Conservation (phyloP, 148 eudicot species). For the Pouteria glomerata region DNA sequence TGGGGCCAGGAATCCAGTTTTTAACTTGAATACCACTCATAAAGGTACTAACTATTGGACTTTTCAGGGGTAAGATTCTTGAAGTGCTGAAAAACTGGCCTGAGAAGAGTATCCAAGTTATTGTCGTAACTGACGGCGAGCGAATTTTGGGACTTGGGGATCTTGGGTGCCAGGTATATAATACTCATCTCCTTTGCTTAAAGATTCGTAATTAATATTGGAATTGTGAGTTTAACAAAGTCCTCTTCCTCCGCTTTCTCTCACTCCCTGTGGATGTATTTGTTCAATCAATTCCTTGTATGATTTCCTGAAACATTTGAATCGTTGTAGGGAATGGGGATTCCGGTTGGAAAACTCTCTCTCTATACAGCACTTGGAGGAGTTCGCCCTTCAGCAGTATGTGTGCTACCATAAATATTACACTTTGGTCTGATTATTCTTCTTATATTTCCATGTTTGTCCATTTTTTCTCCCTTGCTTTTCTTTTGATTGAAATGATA, state of each 20-base stretch:
- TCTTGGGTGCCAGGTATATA: conserved; percentile 86
- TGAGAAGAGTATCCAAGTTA: conserved; percentile 76
- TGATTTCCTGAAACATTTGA: conserved; percentile 8
- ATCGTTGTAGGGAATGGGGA: conserved; percentile 86
- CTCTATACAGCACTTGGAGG: conserved; percentile 95
- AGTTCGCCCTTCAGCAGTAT: conserved; percentile 92
- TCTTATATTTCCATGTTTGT: background rate
- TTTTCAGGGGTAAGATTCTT: conserved; percentile 75
- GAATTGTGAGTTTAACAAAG: background rate
- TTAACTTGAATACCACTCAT: background rate
- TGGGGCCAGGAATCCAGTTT: background rate
- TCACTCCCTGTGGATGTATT: background rate
- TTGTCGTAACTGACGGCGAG: conserved; percentile 97
- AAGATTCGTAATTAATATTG: background rate
- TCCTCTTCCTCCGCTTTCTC: background rate
- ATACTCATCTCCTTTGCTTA: background rate
- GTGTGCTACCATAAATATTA: conserved; percentile 23
- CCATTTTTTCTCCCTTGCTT: background rate
- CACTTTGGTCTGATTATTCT: background rate
- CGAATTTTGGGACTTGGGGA: conserved; percentile 94
- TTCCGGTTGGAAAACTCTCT: conserved; percentile 94
- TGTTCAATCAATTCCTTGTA: background rate
- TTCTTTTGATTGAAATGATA: background rate
- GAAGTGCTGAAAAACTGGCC: conserved; percentile 93
- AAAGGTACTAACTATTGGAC: background rate